These are phyloP conservation scores for Exophiala sideris DNA, from an alignment of 2,329 filamentous ascomycete genomes.

Conservation along the genomic window DNA sequence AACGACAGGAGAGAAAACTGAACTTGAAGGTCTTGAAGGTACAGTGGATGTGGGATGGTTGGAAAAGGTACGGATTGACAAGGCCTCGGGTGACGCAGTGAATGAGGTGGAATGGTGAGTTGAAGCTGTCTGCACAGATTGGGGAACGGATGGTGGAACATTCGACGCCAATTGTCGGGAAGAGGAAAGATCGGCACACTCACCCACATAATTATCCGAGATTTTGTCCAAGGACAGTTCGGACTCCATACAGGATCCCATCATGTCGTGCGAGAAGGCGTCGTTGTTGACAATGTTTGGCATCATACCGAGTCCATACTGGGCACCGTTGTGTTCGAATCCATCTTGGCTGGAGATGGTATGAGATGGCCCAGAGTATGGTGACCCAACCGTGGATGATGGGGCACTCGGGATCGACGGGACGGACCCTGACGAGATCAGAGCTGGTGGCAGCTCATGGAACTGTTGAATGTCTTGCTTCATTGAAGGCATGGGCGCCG, in stretches of 20 bases:
- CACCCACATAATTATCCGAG: constrained; percentile 45
- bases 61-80: constrained; percentile 17
- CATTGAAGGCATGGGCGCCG: constrained; percentile 13
- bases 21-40: constrained; percentile 10
- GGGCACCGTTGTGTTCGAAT: constrained; percentile 49
- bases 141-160: constrained; percentile 16
- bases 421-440: constrained; percentile 59
- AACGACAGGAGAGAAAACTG: constrained; percentile 11
- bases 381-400: constrained; percentile 66
- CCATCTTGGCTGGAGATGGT: constrained; percentile 52
- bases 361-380: constrained; percentile 60
- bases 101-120: not conserved
- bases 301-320: constrained; percentile 56
- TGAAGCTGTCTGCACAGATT: constrained; percentile 23
- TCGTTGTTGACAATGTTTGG: constrained; percentile 63
- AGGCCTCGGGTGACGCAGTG: constrained; percentile 18
- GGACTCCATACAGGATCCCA: constrained; percentile 43
- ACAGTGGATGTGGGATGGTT: constrained; percentile 3
- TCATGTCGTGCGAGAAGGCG: constrained; percentile 38
- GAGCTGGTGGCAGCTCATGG: constrained; percentile 51
- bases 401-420: constrained; percentile 56
- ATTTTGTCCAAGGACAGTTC: constrained; percentile 44
- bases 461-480: constrained; percentile 23
- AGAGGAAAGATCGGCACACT: constrained; percentile 40
- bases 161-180: constrained; percentile 28